Evolutionary conservation across 2,329 filamentous ascomycete species (phyloP).

Genomic region (Bipolaris gigantea): DNA sequence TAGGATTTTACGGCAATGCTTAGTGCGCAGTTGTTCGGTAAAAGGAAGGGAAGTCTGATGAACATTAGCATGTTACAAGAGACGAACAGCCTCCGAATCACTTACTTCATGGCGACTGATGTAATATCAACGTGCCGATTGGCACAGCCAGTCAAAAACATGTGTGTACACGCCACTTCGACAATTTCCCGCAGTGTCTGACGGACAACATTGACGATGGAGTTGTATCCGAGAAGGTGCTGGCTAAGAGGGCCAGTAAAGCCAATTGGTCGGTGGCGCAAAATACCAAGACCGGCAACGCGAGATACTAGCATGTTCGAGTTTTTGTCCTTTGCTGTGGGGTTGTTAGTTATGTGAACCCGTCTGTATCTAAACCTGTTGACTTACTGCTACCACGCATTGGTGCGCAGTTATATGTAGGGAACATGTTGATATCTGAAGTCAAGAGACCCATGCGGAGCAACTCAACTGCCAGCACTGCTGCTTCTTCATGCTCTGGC

Average conservation of each 20-base stretch:
- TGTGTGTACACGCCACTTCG: slow-evolving; percentile 77
- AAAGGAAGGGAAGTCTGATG: slow-evolving; percentile 62
- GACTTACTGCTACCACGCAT: slow-evolving; percentile 54
- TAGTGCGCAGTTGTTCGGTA: slow-evolving; percentile 72
- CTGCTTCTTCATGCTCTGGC: slow-evolving; percentile 70
- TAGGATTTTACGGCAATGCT: slow-evolving; percentile 81
- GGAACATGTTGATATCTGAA: slow-evolving; percentile 63
- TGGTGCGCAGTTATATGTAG: slow-evolving; percentile 59
- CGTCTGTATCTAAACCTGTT: not conserved
- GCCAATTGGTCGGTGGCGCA: slow-evolving; percentile 81
- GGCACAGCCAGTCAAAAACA: slow-evolving; percentile 80
- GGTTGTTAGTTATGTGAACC: slow-evolving; percentile 17
- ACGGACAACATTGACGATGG: slow-evolving; percentile 77
- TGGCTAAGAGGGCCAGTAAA: slow-evolving; percentile 94
- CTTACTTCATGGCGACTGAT: slow-evolving; percentile 72
- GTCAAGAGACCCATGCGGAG: slow-evolving; percentile 78
- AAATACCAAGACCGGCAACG: slow-evolving; percentile 77
- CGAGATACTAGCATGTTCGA: slow-evolving; percentile 83
- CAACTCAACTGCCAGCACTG: slow-evolving; percentile 83
- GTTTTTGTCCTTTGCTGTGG: slow-evolving; percentile 69
- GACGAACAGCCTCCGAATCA: slow-evolving; percentile 29
- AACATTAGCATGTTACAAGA: slow-evolving; percentile 19
- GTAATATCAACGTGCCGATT: slow-evolving; percentile 63
- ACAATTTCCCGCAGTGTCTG: slow-evolving; percentile 78
- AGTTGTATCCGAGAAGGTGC: slow-evolving; percentile 83